Conservation (phyloP, 2,329 filamentous ascomycete genomes). For the Paecilomyces fulvus region DNA sequence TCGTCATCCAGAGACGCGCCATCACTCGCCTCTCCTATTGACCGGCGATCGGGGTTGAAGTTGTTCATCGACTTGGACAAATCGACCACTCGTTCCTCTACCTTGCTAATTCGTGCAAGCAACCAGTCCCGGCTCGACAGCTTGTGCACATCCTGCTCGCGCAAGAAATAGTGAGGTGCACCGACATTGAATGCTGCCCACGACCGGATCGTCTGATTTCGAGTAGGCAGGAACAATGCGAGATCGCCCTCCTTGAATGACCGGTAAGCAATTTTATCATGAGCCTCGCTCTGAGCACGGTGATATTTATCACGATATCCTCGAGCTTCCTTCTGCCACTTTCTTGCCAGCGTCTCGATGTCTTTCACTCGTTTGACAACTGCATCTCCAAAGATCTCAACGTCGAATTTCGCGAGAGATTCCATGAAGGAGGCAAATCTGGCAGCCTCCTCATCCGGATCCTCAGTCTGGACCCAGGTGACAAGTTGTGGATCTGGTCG, state of each 20-base stretch:
- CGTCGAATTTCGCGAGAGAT: conserved; percentile 67
- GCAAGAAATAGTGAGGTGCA: conserved; percentile 92
- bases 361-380: conserved; percentile 87
- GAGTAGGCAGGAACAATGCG: conserved; percentile 84
- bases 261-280: conserved; percentile 92
- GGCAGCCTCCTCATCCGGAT: conserved; percentile 57
- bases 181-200: conserved; percentile 99
- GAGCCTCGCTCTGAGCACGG: conserved; percentile 69
- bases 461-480: conserved; percentile 70
- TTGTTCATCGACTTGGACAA: conserved; percentile 67
- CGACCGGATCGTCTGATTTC: conserved; percentile 86
- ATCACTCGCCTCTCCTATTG: conserved; percentile 44
- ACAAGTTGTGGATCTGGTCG: conserved; percentile 61
- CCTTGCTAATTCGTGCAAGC: conserved; percentile 82
- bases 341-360: conserved; percentile 84
- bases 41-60: conserved; percentile 43
- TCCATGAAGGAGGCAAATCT: conserved; percentile 69
- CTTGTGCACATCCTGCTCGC: conserved; percentile 83
- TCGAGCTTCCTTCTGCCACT: conserved; percentile 83
- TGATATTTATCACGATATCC: conserved; percentile 83
- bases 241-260: conserved; percentile 96
- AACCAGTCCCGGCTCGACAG: conserved; percentile 85
- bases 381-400: conserved; percentile 75
- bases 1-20: conserved; percentile 66
- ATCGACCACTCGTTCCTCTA: conserved; percentile 90